These are phyloP conservation scores for Cyamopsis tetragonoloba DNA, from an alignment of 306 rosid genomes.

Conservation along the genomic window DNA sequence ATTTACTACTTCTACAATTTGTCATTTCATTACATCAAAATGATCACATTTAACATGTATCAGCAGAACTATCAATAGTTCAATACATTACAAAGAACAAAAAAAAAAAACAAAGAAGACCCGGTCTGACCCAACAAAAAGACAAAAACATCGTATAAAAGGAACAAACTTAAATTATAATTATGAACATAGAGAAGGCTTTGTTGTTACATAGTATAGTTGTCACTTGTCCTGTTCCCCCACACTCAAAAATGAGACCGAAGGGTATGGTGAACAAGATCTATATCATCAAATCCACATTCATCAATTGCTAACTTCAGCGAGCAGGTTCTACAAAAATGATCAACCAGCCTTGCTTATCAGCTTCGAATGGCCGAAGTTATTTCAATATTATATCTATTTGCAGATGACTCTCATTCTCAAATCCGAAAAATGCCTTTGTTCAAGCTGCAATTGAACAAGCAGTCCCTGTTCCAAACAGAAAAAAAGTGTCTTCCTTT, in stretches of 20 bases:
- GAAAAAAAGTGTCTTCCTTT: slow-evolving; percentile 4
- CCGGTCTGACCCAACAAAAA: not conserved
- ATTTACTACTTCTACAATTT: not conserved
- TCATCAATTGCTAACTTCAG: slow-evolving; percentile 11
- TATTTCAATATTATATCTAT: slow-evolving; percentile 22
- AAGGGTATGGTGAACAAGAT: slow-evolving; percentile 22
- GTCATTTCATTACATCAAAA: not conserved
- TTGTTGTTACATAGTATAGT: slow-evolving; percentile 16
- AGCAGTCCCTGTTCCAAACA: slow-evolving; percentile 5
- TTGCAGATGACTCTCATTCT: slow-evolving; percentile 17
- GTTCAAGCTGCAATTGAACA: slow-evolving; percentile 20
- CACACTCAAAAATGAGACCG: not conserved
- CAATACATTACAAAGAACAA: slow-evolving; percentile 7
- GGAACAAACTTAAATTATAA: not conserved
- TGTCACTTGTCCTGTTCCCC: slow-evolving; percentile 13
- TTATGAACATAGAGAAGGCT: not conserved
- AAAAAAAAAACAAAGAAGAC: too few relatives aligned
- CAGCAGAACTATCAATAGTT: slow-evolving; percentile 13
- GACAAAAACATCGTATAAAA: not conserved
- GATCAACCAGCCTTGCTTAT: slow-evolving; percentile 15
- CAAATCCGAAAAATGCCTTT: slow-evolving; percentile 22
- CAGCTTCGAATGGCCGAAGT: not conserved
- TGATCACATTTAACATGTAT: not conserved
- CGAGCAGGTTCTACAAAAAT: slow-evolving; percentile 25
- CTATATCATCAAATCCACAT: slow-evolving; percentile 20